These are phyloP conservation scores for Talaromyces pinophilus DNA, from an alignment of 2,329 filamentous ascomycete species.

Conservation along the genomic window DNA sequence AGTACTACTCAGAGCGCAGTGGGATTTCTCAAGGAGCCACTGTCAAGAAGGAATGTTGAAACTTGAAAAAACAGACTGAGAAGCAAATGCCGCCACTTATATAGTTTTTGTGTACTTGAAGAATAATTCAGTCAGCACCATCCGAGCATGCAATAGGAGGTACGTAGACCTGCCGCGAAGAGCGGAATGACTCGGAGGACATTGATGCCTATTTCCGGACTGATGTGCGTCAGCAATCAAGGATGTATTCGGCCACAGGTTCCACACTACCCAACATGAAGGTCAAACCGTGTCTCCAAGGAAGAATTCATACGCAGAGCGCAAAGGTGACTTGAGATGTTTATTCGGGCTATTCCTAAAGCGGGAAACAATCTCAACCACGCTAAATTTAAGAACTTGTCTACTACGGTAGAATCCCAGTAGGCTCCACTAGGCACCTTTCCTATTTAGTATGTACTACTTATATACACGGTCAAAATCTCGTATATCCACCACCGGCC, in stretches of 20 bases:
- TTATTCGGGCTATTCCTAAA: background rate
- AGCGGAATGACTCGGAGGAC: background rate
- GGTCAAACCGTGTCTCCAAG: background rate
- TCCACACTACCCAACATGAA: background rate
- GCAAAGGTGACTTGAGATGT: background rate
- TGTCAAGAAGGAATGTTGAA: background rate
- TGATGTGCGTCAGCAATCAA: background rate
- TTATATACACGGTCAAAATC: slow-evolving; percentile 1
- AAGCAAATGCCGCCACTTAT: background rate
- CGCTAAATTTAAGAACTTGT: background rate
- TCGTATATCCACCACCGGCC: background rate
- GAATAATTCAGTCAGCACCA: background rate
- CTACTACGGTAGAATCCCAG: too few species aligned
- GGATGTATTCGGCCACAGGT: background rate
- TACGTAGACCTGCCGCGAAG: background rate
- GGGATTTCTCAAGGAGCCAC: background rate
- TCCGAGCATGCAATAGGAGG: background rate
- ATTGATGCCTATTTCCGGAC: background rate
- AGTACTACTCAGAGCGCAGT: background rate
- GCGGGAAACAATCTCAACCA: background rate
- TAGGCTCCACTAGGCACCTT: background rate
- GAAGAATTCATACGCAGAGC: background rate
- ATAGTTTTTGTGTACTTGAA: background rate
- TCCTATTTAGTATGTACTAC: background rate
- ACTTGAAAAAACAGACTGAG: background rate